phyloP scores from a whole-genome alignment of 495 filamentous ascomycete species.

The Lophiostoma macrostomum region DNA sequence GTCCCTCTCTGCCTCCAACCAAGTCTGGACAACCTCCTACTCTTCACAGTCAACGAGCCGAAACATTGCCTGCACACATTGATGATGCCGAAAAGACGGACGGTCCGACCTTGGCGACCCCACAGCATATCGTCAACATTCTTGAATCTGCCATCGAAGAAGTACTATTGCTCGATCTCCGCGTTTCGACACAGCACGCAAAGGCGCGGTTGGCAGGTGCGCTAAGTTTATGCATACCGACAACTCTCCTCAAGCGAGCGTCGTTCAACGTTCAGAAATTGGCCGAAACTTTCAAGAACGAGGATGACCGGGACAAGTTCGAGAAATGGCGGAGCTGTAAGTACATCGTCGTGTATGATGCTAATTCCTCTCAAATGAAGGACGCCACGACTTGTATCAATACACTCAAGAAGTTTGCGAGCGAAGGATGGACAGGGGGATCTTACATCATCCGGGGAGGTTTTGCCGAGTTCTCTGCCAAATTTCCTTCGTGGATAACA shows the following conservation, averaged over 20 bases:
- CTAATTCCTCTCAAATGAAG: constrained; percentile 66
- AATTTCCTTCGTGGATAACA: constrained; percentile 49
- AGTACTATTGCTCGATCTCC: constrained; percentile 78
- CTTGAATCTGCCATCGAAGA: constrained; percentile 56
- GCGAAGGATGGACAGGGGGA: constrained; percentile 75
- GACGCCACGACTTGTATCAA: constrained; percentile 76
- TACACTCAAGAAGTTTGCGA: constrained; percentile 86
- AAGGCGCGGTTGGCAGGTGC: constrained; percentile 71
- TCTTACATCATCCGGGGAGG: constrained; percentile 65
- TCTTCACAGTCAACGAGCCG: constrained; percentile 47
- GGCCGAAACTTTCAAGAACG: constrained; percentile 78
- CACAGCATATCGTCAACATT: constrained; percentile 63
- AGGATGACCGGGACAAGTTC: constrained; percentile 70
- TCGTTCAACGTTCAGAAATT: constrained; percentile 91
- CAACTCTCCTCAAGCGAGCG: constrained; percentile 83
- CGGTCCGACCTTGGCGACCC: constrained; percentile 55
- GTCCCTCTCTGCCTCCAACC: constrained; percentile 47
- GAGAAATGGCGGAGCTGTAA: constrained; percentile 68
- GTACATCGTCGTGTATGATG: constrained; percentile 85
- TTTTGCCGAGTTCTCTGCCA: constrained; percentile 49
- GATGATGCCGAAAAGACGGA: constrained; percentile 38
- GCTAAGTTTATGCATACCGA: constrained; percentile 92
- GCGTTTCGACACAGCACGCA: constrained; percentile 78
- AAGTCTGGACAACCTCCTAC: constrained; percentile 9
- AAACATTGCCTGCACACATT: constrained; percentile 54